Evolutionary conservation across 2,329 filamentous ascomycete species (phyloP), one percentile per base, ranked within the genome.

Genomic region (Penicillium sp.): DNA sequence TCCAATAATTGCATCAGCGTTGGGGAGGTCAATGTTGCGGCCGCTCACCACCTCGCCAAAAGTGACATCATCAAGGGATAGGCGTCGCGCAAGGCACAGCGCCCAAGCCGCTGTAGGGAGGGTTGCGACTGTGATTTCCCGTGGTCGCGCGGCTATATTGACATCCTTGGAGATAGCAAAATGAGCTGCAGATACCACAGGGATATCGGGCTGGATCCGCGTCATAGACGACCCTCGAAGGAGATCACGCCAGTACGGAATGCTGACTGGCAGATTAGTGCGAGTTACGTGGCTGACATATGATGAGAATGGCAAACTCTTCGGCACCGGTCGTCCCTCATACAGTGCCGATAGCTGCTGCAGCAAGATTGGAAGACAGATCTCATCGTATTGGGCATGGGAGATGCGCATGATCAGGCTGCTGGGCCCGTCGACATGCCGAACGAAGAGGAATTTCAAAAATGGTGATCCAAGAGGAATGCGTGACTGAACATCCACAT

Each of bases 311-410:
- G 74, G 70, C 9, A 67, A 21, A 0, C 69, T 67, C 25, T 66
- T 59, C 1, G 67, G 62, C 2, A 76, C 60, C 2, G 58, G 9
- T 6, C 53, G 59, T 11, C 68, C 70, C 6, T 66, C 53, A 44
- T 79, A 83, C 6, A 86, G 68, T 0, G 76, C 76, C 0, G 78
- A 80, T 9, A 87, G 78, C 65, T 86, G 82, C 25, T 76, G 76
- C 34, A 86, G 78, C n/a, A 86, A 75, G 4, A 78, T 69, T 0
- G 83, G 83, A 5, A 87, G 78, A 61, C 81, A 86, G 43, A 86
- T 84, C 62, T 84, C 85, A 60, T 87, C 84, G 68, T 87, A 87
- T 62, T 87, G 84, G 0, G 84, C 81, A 67, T 87, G 84, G 0
- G 84, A 87, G 55, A 87, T 80, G 60, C 84, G 80, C 71, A 86